phyloP scores from a whole-genome alignment of 805 yeast genomes.

The Pichia nakasei region DNA sequence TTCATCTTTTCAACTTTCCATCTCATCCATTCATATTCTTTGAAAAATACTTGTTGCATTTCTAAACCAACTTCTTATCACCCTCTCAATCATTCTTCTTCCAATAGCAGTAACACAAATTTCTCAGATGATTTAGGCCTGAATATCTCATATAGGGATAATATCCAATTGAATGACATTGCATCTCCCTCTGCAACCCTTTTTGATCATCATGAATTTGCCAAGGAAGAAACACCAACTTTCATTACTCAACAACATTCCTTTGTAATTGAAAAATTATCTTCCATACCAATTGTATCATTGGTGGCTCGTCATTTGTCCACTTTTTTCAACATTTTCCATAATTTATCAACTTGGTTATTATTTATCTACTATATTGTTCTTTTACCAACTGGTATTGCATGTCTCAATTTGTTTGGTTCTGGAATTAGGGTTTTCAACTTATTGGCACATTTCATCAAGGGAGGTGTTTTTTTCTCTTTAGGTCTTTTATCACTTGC shows the following conservation, averaged over 20 bases:
- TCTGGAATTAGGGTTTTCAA: conserved; percentile 62
- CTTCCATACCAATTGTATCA: conserved; percentile 8
- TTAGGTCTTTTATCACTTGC: conserved; percentile 76
- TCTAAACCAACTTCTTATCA: too few species aligned
- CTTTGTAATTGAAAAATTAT: conserved; percentile 25
- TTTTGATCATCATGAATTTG: conserved; percentile 17
- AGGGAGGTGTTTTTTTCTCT: conserved; percentile 81
- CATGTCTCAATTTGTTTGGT: conserved; percentile 65
- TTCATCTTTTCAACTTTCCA: conserved; percentile 41
- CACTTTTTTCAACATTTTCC: conserved; percentile 30
- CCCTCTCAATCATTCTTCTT: too few species aligned
- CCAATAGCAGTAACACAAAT: conserved; percentile 5
- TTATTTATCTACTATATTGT: conserved; percentile 51
- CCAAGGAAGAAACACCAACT: too few species aligned
- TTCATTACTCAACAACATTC: conserved; percentile 22
- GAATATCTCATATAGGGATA: neutral
- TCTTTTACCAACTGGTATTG: conserved; percentile 48
- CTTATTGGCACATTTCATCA: conserved; percentile 87
- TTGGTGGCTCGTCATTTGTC: conserved; percentile 13
- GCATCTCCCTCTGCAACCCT: conserved; percentile 30
- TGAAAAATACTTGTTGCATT: too few species aligned
- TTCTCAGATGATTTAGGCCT: conserved; percentile 8
- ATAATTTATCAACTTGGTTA: conserved; percentile 52
- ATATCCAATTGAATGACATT: conserved; percentile 23
- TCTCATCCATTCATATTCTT: neutral